Base-by-base conservation (phyloP, 2,329 filamentous ascomycete genomes). In the Talaromyces sp. region DNA sequence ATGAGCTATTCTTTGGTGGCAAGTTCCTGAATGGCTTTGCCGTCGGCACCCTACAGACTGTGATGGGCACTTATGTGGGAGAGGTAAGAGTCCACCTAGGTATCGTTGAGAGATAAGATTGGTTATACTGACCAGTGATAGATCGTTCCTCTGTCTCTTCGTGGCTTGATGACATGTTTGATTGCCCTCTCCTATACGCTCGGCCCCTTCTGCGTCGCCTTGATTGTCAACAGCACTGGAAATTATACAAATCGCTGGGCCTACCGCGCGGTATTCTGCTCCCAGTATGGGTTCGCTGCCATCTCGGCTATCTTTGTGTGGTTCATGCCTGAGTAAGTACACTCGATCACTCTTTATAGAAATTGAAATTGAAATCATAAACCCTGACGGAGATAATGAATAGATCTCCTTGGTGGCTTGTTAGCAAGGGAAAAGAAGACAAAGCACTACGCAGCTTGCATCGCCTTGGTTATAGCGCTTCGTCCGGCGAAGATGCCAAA, bases 21-120 rank as follows among this genome's bases (percentile, higher is more conserved):
- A 80, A 80, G 64, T 77, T 79, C 61, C 62, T 80, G 40, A 79
- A 79, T 56, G 78, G 77, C 1, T 77, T 79, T 61, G 73, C 75
- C 0, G 69, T 76, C 3, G 77, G 77, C 25, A 73, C 76, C 0
- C 70, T 79, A 18, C 73, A 73, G 40, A 76, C 76, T 4, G 70
- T 77, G 0, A 75, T 75, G 28, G 74, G 77, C 14, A 73, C 75
- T 0, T 78, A 78, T 33, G 70, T 79, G 31, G 76, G 28, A 46
- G 56, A 56, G 28, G 50, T 35, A 21, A 54, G 44, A 28, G 7
- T 28, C 21, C 11, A 39, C 39, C 7, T 42, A 2, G 7, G 5
- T 42, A 42, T 18, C 18, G 16, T 42, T 16, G 3, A 9, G 18
- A 6, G 16, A 8, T 7, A 18, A 18, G 16, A 16, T 35, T 31